Base-by-base conservation (phyloP, 2,329 filamentous ascomycete species). In the Epichloe uncinata region DNA sequence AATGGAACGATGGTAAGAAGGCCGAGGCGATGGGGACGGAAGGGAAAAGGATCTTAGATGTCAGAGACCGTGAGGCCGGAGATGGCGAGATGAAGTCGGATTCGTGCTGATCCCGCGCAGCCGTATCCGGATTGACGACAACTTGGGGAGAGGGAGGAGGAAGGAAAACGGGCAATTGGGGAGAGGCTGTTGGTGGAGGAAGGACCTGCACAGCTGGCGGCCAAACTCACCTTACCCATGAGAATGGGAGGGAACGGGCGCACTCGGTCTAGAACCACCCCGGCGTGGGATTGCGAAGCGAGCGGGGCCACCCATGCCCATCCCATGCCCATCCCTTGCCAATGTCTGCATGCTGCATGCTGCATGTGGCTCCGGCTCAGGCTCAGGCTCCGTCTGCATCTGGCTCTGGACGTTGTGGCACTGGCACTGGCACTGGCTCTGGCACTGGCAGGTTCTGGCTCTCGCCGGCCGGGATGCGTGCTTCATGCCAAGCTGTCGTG, bases 191-290 rank as follows among this genome's bases (percentile, higher is more conserved):
- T 61, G 63, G 63, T 66, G 64, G 63, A 66, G 61, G 61, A 66
- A 66, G 60, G 61, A 66, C 63, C 62, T 67, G 61, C 64, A 61
- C 57, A 60, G 58, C 63, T 65, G 61, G 61, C 59, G 57, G 56
- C 55, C 58, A 63, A 69, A 70, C 66, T 70, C 60, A 61, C 67
- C 67, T 70, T 58, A 70, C 67, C 67, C 67, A 70, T 61, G 61
- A 63, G 54, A 63, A 64, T 61, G 45, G 60, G 61, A 59, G 65
- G 61, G 62, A 66, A 66, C 63, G 63, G 63, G 60, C 58, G 56
- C 48, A 50, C 48, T 66, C 18, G 50, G 35, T 3, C 50, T 66
- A 65, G 18, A 42, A 7, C 13, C 57, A 66, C 63, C 57, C 56
- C 46, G 57, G 59, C 45, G 61, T 63, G 56, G 5, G 36, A 15